phyloP scores from a whole-genome alignment of 73 alveolate species.

The Paramecium caudatum region DNA sequence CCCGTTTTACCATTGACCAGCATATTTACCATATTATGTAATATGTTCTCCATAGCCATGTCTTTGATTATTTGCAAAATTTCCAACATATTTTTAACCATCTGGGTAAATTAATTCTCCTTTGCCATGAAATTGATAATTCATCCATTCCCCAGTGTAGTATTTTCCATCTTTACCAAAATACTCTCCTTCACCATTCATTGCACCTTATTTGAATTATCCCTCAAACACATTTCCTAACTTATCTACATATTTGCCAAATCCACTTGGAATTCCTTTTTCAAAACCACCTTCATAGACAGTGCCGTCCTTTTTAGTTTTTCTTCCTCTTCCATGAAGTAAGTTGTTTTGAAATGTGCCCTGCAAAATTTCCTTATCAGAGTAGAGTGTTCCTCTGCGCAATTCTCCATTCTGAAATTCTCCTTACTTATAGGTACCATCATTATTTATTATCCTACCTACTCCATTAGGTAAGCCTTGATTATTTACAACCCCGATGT shows the following conservation, averaged over 20 bases:
- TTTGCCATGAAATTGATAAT: constrained; percentile 75
- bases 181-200: constrained; percentile 78
- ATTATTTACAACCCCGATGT: background rate
- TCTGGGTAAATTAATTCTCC: constrained; percentile 72
- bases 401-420: constrained; percentile 45
- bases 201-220: constrained; percentile 67
- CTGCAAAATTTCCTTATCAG: background rate
- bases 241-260: constrained; percentile 56
- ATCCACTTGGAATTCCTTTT: constrained; percentile 73
- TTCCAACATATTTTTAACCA: constrained; percentile 75
- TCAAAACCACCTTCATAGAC: constrained; percentile 69
- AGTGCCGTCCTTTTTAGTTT: constrained; percentile 46
- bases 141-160: constrained; percentile 76
- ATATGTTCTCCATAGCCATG: constrained; percentile 41
- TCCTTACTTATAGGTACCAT: constrained; percentile 44
- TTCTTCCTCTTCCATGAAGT: constrained; percentile 17
- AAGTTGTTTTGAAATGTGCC: constrained; percentile 38
- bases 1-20: constrained; percentile 70
- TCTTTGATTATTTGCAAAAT: background rate
- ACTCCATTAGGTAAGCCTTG: constrained; percentile 22
- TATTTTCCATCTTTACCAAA: constrained; percentile 67
- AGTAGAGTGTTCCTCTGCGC: constrained; percentile 4
- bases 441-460: background rate
- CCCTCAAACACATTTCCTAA: constrained; percentile 74
- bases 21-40: constrained; percentile 53